Base-by-base conservation (phyloP, 208 protist genomes). In the Leishmania aethiopica region DNA sequence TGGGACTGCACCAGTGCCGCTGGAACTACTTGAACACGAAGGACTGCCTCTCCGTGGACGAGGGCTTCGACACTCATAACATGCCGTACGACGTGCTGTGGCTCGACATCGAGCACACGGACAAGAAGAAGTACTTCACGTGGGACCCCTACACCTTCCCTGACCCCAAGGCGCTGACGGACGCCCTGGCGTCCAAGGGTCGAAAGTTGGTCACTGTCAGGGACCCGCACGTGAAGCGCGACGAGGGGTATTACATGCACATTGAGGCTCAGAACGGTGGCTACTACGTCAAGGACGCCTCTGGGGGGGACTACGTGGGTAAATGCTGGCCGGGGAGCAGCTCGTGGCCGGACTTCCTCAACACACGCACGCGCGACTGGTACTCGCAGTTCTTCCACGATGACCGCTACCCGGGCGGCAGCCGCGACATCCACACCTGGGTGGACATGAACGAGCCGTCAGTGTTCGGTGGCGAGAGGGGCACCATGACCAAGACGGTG, bases 391-490 rank as follows among this genome's bases (percentile, higher is more conserved):
- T 97, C 76, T 99, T 99, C 79, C 79, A 93, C 40, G 94, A 98
- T 77, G 90, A 98, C 74, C 84, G 88, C 13, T 99, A 99, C 82
- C 79, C 90, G 15, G 97, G 92, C 19, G 96, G 95, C 10, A 98
- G 96, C 2, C 81, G 83, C 60, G 91, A 90, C 83, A 88, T 99
- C 37, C 98, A 99, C 91, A 98, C 96, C 22, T 99, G 99, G 99
- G 99, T 99, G 67, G 99, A 99, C 93, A 99, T 99, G 99, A 99
- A 99, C 85, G 95, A 99, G 90, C 99, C 99, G 6, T 99, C 97
- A 0, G 98, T 99, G 10, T 99, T 99, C 88, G 94, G 98, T 77
- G 97, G 94, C 3, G 94, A 93, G 40, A 97, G 99, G 69, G 92
- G 97, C 55, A 98, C 98, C 3, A 99, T 99, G 97, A 79, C 89